phyloP scores from a whole-genome alignment of 805 yeast species.

The Yamadazyma laniorum region DNA sequence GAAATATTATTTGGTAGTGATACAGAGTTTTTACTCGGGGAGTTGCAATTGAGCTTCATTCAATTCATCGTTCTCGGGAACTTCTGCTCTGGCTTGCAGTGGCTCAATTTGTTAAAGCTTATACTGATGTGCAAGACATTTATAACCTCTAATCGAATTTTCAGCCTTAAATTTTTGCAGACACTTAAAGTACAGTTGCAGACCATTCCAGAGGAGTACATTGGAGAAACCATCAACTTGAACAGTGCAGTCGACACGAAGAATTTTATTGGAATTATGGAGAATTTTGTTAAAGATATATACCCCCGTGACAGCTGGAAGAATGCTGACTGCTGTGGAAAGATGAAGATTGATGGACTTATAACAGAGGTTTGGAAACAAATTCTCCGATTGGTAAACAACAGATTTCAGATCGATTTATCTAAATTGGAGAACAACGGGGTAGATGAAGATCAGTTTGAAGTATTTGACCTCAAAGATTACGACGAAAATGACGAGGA shows the following conservation, averaged over 20 bases:
- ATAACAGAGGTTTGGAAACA: conserved; percentile 19
- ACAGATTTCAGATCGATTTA: conserved; percentile 15
- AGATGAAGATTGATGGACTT: conserved; percentile 18
- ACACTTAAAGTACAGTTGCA: conserved; percentile 36
- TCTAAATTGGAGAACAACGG: conserved; percentile 7
- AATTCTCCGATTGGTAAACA: conserved; percentile 8
- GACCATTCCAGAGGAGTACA: conserved; percentile 43
- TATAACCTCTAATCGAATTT: conserved; percentile 18
- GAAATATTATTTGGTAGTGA: conserved; percentile 33
- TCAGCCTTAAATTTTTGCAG: conserved; percentile 31
- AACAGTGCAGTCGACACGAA: conserved; percentile 21
- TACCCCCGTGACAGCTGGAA: conserved; percentile 12
- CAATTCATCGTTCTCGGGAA: conserved; percentile 56
- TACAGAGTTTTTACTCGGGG: conserved; percentile 42
- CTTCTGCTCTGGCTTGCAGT: conserved; percentile 61
- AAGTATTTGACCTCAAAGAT: conserved; percentile 21
- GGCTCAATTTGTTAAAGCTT: conserved; percentile 53
- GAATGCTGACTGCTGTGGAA: conserved; percentile 17
- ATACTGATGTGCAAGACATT: conserved; percentile 28
- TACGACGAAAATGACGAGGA: conserved; percentile 27
- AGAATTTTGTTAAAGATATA: conserved; percentile 17
- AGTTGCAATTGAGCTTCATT: conserved; percentile 52
- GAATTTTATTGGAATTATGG: conserved; percentile 18
- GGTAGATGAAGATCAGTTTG: conserved; percentile 21
- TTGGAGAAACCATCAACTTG: conserved; percentile 17